phyloP scores from a whole-genome alignment of 78 protist species.

The Dictyostelium citrinum region DNA sequence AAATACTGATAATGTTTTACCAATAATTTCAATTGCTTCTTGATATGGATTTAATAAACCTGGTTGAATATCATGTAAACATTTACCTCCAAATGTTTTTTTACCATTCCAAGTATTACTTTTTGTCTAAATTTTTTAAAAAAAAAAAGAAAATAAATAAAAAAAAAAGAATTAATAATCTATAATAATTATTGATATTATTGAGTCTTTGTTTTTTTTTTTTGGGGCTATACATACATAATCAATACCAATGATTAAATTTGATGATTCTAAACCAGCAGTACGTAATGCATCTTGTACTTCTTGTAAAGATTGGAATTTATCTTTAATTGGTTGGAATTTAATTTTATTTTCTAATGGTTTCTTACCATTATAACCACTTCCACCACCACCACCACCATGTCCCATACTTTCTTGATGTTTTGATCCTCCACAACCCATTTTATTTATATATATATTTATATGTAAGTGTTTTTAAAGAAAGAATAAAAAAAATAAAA shows the following conservation, averaged over 20 bases:
- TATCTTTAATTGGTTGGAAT: constrained; percentile 36
- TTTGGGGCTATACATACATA: not conserved
- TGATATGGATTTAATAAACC: constrained; percentile 77
- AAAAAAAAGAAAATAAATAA: not conserved
- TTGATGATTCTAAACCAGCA: constrained; percentile 83
- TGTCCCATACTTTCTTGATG: not conserved
- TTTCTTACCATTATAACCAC: not conserved
- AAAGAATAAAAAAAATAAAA: too few species aligned
- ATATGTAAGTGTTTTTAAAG: not conserved
- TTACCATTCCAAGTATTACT: constrained; percentile 87
- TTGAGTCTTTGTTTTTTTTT: too few species aligned
- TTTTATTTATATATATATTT: constrained; percentile 2
- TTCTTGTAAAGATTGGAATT: constrained; percentile 43
- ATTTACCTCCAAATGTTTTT: constrained; percentile 72
- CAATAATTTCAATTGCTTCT: constrained; percentile 81
- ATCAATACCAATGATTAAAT: constrained; percentile 78
- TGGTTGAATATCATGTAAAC: constrained; percentile 77
- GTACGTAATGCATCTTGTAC: constrained; percentile 68
- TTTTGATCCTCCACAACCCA: constrained; percentile 71
- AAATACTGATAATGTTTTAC: constrained; percentile 81
- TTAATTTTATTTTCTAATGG: not conserved
- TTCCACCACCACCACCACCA: not conserved
- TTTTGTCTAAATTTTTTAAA: constrained; percentile 54
- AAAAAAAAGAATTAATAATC: not conserved
- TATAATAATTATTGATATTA: too few species aligned